Conservation (phyloP, 1,284 basidiomycete species). For the Malassezia cuniculi region DNA sequence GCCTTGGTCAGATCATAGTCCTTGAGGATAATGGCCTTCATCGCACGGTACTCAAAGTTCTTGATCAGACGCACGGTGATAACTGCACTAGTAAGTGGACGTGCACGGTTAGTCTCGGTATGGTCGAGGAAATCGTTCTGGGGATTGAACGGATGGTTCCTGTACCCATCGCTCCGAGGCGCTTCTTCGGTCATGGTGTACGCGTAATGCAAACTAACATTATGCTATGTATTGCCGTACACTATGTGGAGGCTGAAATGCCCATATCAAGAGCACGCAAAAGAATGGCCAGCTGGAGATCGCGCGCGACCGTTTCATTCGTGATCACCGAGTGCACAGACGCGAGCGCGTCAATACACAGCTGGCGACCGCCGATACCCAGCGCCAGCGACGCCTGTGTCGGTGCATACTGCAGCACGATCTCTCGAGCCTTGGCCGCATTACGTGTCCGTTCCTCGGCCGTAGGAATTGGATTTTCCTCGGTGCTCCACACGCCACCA, state of each 20-base stretch:
- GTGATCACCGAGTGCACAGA: constrained; percentile 30
- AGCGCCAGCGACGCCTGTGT: constrained; percentile 37
- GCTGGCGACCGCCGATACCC: constrained; percentile 34
- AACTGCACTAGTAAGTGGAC: constrained; percentile 61
- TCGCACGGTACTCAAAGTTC: constrained; percentile 80
- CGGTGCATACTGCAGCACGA: constrained; percentile 38
- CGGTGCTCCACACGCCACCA: constrained; percentile 15
- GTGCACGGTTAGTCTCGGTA: constrained; percentile 55
- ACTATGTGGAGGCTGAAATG: too few species aligned
- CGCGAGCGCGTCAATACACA: constrained; percentile 31
- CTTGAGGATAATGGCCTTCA: constrained; percentile 72
- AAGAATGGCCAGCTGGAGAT: constrained; percentile 26
- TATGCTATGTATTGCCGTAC: too few species aligned
- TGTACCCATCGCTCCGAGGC: constrained; percentile 9
- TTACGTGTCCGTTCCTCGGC: constrained; percentile 23
- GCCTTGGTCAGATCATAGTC: constrained; percentile 64
- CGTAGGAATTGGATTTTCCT: constrained; percentile 9
- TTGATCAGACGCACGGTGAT: constrained; percentile 89
- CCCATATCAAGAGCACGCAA: constrained; percentile 31
- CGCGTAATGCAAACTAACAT: neutral
- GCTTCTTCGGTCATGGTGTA: constrained; percentile 2
- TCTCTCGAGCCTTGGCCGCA: constrained; percentile 23
- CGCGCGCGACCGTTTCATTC: constrained; percentile 22
- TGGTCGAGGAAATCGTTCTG: constrained; percentile 48
- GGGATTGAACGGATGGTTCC: constrained; percentile 22